These are phyloP conservation scores for Dendrothele bispora DNA, from an alignment of 768 basidiomycete genomes.

Conservation along the genomic window DNA sequence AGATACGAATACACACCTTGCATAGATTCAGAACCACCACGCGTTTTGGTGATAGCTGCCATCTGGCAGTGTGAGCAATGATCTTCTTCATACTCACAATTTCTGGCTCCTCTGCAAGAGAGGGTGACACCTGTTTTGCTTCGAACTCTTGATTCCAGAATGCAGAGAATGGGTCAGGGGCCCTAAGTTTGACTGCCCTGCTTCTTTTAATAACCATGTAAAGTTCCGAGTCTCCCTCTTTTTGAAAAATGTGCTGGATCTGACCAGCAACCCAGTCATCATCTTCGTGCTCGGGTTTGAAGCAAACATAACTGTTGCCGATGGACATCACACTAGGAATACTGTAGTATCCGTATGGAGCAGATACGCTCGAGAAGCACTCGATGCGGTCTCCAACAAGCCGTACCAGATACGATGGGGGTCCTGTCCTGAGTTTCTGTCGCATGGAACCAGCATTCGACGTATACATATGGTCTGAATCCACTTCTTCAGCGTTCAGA, in stretches of 20 bases:
- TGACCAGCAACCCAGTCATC: not conserved
- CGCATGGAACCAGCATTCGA: not conserved
- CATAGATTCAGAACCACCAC: not conserved
- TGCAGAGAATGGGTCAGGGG: not conserved
- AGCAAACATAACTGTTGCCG: slow-evolving; percentile 6
- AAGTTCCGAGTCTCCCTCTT: not conserved
- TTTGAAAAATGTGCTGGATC: slow-evolving; percentile 3
- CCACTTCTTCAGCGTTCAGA: not conserved
- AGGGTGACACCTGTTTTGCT: not conserved
- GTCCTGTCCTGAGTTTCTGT: no score
- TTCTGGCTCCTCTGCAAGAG: not conserved
- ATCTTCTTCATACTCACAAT: not conserved
- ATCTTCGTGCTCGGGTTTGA: not conserved
- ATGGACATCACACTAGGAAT: not conserved
- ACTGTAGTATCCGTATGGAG: not conserved
- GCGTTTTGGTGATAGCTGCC: not conserved
- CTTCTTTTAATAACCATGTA: not conserved
- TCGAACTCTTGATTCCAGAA: slow-evolving; percentile 5
- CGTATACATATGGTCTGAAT: not conserved
- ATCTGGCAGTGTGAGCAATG: slow-evolving; percentile 3
- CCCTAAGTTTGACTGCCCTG: not conserved
- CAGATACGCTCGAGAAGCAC: not conserved
- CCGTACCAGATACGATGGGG: not conserved
- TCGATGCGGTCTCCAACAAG: not conserved
- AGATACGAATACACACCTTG: not conserved